Percentiles rank a stretch among this genome's conserved stretches.
These are phyloP conservation scores for Populus nigra DNA, from an alignment of 345 rosid genomes.

Conservation along the genomic window DNA sequence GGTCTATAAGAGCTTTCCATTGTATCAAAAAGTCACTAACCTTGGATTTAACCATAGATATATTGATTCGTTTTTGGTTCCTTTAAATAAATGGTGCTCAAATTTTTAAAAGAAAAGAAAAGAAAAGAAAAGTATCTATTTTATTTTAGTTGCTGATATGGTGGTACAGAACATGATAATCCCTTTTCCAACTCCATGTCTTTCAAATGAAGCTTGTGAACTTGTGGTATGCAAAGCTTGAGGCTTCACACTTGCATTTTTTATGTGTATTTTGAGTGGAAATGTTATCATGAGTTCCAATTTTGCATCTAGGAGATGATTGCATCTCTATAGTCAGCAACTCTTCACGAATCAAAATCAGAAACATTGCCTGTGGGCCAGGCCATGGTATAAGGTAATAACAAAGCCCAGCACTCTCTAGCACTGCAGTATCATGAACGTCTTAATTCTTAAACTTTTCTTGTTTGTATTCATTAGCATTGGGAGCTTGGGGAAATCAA, in stretches of 20 bases:
- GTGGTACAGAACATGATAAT: neutral
- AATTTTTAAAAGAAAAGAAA: no score
- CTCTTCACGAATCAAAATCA: conserved; percentile 65
- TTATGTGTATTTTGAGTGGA: neutral
- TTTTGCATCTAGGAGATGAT: conserved; percentile 71
- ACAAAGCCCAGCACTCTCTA: neutral
- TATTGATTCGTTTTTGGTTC: neutral
- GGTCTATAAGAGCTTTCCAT: neutral
- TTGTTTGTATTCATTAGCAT: conserved; percentile 42
- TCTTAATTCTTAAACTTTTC: neutral
- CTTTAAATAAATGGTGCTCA: neutral
- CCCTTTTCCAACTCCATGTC: neutral
- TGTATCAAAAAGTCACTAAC: neutral
- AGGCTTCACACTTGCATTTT: neutral
- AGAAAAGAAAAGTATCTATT: neutral
- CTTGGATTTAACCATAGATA: neutral
- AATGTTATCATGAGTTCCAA: conserved; percentile 6
- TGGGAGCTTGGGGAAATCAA: conserved; percentile 82
- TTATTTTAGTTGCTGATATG: neutral
- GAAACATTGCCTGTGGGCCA: conserved; percentile 75
- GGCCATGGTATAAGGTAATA: conserved; percentile 94
- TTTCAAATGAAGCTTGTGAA: neutral
- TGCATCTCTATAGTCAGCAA: conserved; percentile 82
- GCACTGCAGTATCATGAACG: neutral
- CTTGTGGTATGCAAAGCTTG: neutral